Conservation (phyloP, 73 alveolate genomes). For the Blepharisma stoltei region DNA sequence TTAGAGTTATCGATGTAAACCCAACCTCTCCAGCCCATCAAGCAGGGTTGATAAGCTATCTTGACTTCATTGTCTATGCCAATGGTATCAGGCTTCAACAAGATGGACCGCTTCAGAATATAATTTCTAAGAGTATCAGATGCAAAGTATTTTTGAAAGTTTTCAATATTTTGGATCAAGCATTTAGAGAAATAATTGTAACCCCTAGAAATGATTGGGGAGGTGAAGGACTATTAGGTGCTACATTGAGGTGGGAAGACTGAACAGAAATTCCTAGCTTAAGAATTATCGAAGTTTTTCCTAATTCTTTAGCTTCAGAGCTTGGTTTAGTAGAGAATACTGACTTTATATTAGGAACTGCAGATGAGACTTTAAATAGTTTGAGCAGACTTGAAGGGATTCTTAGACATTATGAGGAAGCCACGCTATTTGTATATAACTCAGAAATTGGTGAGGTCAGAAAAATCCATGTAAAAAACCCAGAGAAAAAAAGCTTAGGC, state of each 20-base stretch:
- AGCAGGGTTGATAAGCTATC: constrained; percentile 12
- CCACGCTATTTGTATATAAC: constrained; percentile 9
- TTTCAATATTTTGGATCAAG: constrained; percentile 1
- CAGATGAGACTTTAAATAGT: background rate
- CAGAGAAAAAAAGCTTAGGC: background rate
- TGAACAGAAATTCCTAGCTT: background rate
- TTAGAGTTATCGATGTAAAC: background rate
- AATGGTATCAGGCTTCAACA: background rate
- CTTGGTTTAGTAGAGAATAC: background rate
- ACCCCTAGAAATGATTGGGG: constrained; percentile 16
- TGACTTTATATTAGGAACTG: constrained; percentile 24
- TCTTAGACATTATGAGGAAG: background rate
- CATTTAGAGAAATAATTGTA: background rate
- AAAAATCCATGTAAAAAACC: background rate
- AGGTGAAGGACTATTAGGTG: constrained; percentile 21
- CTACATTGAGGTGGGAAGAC: constrained; percentile 24
- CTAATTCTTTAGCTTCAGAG: background rate
- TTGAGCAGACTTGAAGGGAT: background rate
- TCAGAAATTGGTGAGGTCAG: constrained; percentile 26
- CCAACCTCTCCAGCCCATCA: constrained; percentile 5
- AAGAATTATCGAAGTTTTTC: constrained; percentile 5
- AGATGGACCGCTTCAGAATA: background rate
- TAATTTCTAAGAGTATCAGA: background rate
- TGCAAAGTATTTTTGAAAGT: constrained; percentile 12
- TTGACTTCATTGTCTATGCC: constrained; percentile 22